Conservation (phyloP, 768 basidiomycete species). For the Sarcomyxa edulis region DNA sequence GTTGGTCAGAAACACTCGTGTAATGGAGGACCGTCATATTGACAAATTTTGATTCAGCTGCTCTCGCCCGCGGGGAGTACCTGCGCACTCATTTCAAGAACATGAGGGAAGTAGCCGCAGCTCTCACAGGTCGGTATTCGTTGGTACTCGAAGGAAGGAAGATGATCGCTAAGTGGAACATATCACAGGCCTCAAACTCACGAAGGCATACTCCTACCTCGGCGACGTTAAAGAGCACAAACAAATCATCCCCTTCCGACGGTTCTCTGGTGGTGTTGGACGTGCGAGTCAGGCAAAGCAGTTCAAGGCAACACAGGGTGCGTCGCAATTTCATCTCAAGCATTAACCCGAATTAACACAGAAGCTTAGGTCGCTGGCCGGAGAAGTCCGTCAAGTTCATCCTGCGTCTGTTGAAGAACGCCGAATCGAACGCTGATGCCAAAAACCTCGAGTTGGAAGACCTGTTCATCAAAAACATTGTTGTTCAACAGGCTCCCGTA, state of each 20-base stretch:
- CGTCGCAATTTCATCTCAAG: constrained; percentile 20
- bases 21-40: constrained; percentile 6
- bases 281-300: constrained; percentile 93
- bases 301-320: constrained; percentile 95
- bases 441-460: constrained; percentile 94
- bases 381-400: constrained; percentile 98
- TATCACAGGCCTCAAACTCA: constrained; percentile 75
- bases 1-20: constrained; percentile 43
- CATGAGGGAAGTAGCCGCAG: constrained; percentile 98
- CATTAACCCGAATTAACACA: constrained; percentile 2
- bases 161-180: neutral
- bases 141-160: neutral
- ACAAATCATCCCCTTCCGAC: constrained; percentile 92
- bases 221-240: constrained; percentile 95
- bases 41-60: constrained; percentile 50
- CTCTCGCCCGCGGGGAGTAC: constrained; percentile 93
- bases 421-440: constrained; percentile 97
- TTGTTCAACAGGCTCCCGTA: constrained; percentile 97
- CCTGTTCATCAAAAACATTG: constrained; percentile 92
- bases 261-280: constrained; percentile 93
- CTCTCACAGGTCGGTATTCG: constrained; percentile 66
- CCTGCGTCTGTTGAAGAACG: constrained; percentile 93
- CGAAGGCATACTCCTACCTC: constrained; percentile 94
- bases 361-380: constrained; percentile 91
- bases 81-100: constrained; percentile 99